These are phyloP conservation scores for Pseudovirgaria hyperparasitica DNA, from an alignment of 2,329 filamentous ascomycete genomes.

Conservation along the genomic window DNA sequence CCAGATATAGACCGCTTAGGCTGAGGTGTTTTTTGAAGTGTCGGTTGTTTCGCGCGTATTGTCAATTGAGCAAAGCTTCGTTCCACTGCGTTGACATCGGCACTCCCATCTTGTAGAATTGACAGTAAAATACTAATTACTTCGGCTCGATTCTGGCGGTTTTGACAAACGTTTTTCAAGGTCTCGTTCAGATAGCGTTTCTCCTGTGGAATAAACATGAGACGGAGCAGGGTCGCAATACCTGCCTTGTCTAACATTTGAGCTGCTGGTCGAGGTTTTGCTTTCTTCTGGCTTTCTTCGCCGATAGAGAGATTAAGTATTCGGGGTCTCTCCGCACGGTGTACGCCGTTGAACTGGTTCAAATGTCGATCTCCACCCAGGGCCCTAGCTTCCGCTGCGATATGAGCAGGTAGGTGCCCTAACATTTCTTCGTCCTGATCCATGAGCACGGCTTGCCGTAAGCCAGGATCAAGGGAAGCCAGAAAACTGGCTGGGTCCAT, in stretches of 20 bases:
- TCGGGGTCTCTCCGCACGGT: conserved; percentile 14
- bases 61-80: conserved; percentile 91
- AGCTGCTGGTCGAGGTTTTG: conserved; percentile 61
- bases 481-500: conserved; percentile 92
- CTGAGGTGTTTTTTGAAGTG: conserved; percentile 67
- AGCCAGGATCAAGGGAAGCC: conserved; percentile 70
- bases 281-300: conserved; percentile 45
- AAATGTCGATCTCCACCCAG: conserved; percentile 44
- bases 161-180: conserved; percentile 84
- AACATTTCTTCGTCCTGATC: conserved; percentile 86
- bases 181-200: conserved; percentile 76
- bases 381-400: conserved; percentile 74
- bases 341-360: conserved; percentile 35
- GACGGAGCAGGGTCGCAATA: conserved; percentile 86
- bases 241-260: conserved; percentile 97
- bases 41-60: conserved; percentile 70
- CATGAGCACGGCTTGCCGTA: conserved; percentile 77
- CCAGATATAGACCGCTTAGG: conserved; percentile 63
- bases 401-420: conserved; percentile 68
- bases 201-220: conserved; percentile 95
- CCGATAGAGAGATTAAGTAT: conserved; percentile 5
- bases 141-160: conserved; percentile 88
- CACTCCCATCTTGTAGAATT: conserved; percentile 89
- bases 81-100: conserved; percentile 86
- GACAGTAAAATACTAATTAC: conserved; percentile 86